Conservation (phyloP, 306 rosid genomes). For the Luffa acutangula region DNA sequence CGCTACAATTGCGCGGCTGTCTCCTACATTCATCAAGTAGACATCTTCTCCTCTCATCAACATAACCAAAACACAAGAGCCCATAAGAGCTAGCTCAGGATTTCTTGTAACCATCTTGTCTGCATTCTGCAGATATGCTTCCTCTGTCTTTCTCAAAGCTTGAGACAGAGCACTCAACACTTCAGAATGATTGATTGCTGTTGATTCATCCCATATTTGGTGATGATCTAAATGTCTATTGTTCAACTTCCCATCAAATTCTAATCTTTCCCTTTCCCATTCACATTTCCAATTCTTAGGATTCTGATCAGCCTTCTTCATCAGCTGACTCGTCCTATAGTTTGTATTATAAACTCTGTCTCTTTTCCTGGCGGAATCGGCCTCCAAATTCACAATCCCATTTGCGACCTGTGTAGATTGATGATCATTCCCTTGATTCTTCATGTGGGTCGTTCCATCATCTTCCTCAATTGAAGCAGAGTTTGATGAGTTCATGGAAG, state of each 20-base stretch:
- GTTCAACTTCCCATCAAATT: conserved; percentile 10
- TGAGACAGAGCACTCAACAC: conserved; percentile 50
- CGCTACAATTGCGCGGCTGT: conserved; percentile 64
- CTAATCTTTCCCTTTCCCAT: conserved; percentile 26
- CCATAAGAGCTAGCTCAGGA: conserved; percentile 81
- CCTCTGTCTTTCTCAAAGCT: conserved; percentile 53
- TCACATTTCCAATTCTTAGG: conserved; percentile 26
- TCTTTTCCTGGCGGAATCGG: conserved; percentile 3
- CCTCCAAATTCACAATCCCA: conserved; percentile 7
- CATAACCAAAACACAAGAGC: conserved; percentile 90
- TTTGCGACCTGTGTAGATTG: neutral
- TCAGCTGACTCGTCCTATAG: neutral
- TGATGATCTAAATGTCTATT: conserved; percentile 1
- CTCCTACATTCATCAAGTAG: conserved; percentile 86
- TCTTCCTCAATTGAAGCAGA: conserved; percentile 1
- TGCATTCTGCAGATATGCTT: conserved; percentile 31
- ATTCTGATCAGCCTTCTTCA: conserved; percentile 9
- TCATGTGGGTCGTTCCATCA: neutral
- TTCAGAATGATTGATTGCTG: conserved; percentile 20
- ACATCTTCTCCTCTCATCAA: conserved; percentile 76
- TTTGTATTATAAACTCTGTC: neutral
- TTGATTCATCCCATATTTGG: conserved; percentile 9
- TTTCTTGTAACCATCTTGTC: conserved; percentile 37
- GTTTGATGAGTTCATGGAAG: conserved; percentile 10
- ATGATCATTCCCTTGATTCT: neutral